phyloP scores from a whole-genome alignment of 176 grass and related monocot species.

The Juncus inflexus region DNA sequence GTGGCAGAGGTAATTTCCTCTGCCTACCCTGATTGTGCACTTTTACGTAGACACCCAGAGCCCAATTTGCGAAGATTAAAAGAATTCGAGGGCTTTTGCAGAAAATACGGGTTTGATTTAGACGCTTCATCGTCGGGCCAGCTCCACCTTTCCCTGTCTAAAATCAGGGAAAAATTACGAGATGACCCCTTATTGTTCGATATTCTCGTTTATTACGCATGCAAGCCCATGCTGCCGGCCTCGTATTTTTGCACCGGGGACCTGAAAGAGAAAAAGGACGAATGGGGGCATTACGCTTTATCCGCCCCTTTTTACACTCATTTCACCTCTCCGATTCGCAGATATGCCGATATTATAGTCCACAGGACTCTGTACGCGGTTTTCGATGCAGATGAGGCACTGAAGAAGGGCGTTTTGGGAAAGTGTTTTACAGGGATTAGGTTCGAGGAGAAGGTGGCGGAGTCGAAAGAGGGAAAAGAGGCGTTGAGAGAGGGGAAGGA shows the following conservation, averaged over 20 bases:
- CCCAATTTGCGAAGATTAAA: constrained; percentile 67
- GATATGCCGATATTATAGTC: constrained; percentile 96
- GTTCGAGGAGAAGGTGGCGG: constrained; percentile 57
- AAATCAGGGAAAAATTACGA: constrained; percentile 69
- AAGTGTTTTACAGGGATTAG: constrained; percentile 60
- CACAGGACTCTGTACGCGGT: constrained; percentile 79
- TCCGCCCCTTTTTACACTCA: constrained; percentile 83
- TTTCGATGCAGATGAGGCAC: constrained; percentile 62
- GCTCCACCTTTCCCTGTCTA: constrained; percentile 77
- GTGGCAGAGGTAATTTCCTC: constrained; percentile 92
- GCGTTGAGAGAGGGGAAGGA: constrained; percentile 47
- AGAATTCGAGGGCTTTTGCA: constrained; percentile 86
- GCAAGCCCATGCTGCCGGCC: constrained; percentile 81
- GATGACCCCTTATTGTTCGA: constrained; percentile 75
- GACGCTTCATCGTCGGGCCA: constrained; percentile 86
- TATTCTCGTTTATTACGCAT: constrained; percentile 95
- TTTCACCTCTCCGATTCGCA: constrained; percentile 88
- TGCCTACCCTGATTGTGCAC: constrained; percentile 74
- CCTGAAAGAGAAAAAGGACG: constrained; percentile 63
- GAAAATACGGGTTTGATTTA: constrained; percentile 75
- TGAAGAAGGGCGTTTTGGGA: constrained; percentile 26
- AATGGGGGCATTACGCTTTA: constrained; percentile 84
- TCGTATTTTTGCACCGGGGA: constrained; percentile 76
- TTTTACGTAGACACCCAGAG: constrained; percentile 87
- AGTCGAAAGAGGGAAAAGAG: constrained; percentile 67